phyloP scores from a whole-genome alignment of 352 stramenopile species.

The Pythium brachiatum region DNA sequence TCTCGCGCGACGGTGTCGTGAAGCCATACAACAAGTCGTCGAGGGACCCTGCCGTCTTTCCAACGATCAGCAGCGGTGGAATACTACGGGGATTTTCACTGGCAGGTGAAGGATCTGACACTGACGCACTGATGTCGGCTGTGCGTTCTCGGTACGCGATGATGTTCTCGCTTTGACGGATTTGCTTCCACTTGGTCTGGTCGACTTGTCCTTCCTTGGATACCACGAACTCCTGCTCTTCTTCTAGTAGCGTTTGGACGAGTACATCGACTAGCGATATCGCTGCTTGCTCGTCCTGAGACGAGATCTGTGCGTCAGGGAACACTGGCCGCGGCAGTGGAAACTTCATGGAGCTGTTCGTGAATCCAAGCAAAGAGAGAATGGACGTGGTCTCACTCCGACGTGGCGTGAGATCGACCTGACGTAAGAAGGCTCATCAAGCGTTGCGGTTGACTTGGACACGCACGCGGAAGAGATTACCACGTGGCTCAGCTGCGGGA shows the following conservation, averaged over 20 bases:
- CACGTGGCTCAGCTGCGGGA: background rate
- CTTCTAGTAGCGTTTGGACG: conserved; percentile 13
- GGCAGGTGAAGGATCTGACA: background rate
- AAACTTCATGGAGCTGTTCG: conserved; percentile 16
- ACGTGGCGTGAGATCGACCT: background rate
- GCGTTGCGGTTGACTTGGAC: background rate
- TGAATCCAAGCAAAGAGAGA: background rate
- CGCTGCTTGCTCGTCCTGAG: background rate
- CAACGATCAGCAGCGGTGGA: conserved; percentile 12
- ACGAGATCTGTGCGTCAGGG: background rate
- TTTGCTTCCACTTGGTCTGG: conserved; percentile 19
- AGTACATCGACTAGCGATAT: conserved; percentile 11
- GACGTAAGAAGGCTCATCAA: background rate
- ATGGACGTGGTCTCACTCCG: background rate
- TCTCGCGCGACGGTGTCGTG: conserved; percentile 11
- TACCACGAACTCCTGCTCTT: conserved; percentile 10
- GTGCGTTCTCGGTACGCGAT: conserved; percentile 9
- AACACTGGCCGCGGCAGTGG: conserved; percentile 16
- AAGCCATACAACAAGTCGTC: conserved; percentile 19
- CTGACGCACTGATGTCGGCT: background rate
- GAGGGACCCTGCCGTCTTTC: conserved; percentile 4
- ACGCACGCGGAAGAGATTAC: background rate
- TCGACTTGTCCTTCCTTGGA: conserved; percentile 32
- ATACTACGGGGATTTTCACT: background rate
- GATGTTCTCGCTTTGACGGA: conserved; percentile 15